These are phyloP conservation scores for Lanmaoa pseudosensibilis DNA, from an alignment of 768 basidiomycete genomes.

Conservation along the genomic window DNA sequence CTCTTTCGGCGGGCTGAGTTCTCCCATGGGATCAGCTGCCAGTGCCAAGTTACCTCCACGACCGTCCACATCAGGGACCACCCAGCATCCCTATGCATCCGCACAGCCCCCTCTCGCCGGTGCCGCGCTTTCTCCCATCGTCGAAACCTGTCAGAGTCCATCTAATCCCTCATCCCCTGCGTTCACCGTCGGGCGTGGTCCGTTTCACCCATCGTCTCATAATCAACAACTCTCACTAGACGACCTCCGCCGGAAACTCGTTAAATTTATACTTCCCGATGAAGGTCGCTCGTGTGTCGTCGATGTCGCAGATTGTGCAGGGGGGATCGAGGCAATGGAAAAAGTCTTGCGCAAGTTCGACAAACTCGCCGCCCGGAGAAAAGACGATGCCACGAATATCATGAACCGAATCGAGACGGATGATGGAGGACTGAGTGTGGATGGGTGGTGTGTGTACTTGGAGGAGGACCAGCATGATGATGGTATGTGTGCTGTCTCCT, in stretches of 20 bases:
- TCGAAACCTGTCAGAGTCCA: conserved; percentile 52
- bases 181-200: conserved; percentile 60
- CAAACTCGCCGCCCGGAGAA: conserved; percentile 49
- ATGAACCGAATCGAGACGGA: conserved; percentile 62
- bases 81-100: conserved; percentile 60
- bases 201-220: conserved; percentile 50
- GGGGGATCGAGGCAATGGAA: conserved; percentile 84
- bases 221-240: conserved; percentile 57
- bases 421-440: conserved; percentile 75
- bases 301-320: conserved; percentile 76
- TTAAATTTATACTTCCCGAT: conserved; percentile 87
- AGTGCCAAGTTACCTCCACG: conserved; percentile 44
- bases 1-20: conserved; percentile 47
- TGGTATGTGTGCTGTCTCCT: conserved; percentile 38
- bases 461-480: conserved; percentile 56
- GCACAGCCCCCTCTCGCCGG: conserved; percentile 43
- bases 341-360: conserved; percentile 89
- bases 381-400: conserved; percentile 44
- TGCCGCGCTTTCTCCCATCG: conserved; percentile 67
- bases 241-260: conserved; percentile 77
- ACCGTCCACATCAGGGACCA: conserved; percentile 43
- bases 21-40: conserved; percentile 37
- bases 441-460: conserved; percentile 87
- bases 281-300: conserved; percentile 77
- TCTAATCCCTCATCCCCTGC: conserved; percentile 50